Evolutionary conservation across 2,329 filamentous ascomycete species (phyloP), one percentile per base, ranked within the genome.

Genomic region (Exophiala viscosa): DNA sequence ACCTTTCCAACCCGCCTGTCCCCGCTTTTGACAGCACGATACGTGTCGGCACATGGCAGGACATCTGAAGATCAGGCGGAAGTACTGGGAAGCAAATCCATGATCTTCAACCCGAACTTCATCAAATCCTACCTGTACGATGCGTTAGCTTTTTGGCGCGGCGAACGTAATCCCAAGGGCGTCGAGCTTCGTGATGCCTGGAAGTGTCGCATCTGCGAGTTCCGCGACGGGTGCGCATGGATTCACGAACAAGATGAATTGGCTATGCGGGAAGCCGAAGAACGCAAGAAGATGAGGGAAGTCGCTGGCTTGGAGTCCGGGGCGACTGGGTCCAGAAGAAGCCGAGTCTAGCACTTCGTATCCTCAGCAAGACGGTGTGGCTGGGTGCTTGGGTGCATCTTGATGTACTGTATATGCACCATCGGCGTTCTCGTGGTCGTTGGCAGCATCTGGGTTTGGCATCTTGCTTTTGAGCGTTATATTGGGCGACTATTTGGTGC

Each of bases 111-210:
- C 50, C 73, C 78, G 0, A 67, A 74, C 1, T 76, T 76, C 2
- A 72, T 96, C 39, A 78, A 85, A 9, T 70, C 69, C 1, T 95
- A 95, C 65, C 67, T 96, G 2, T 66, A 71, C 0, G 77, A 82
- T 2, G 85, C 87, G 58, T 83, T 96, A 80, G 68, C 77, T n/a
- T 96, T 90, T 90, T 97, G 92, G 92, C 82, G 81, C 31, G 92
- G 91, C 1, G 76, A 86, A 62, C 75, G 91, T 13, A 72, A 79
- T 45, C 83, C 90, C 0, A 76, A 78, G 6, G 92, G 92, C 0
- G 91, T 96, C 2, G 77, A 82, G 5, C 79, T 95, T 5, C 85
- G 91, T 64, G 91, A 96, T 62, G 88, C 89, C 0, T 95, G 86
- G 73, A 97, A 96, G 68, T 97, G 92, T 67, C 75, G 83, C 15